Base-by-base conservation (phyloP, 2,329 filamentous ascomycete species). In the Xylaria sp. region DNA sequence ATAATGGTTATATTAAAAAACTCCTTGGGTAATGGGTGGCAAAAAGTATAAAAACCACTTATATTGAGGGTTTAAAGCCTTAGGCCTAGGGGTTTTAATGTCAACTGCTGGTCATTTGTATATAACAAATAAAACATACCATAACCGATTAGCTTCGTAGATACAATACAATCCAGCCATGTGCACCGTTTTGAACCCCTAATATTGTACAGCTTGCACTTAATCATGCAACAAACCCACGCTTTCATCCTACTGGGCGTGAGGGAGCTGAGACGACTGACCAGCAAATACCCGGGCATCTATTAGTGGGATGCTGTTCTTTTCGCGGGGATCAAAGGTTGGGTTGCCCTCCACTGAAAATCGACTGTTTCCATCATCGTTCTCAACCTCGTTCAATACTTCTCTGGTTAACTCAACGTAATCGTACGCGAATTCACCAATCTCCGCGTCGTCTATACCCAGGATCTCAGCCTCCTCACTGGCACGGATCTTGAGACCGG, bases 351-450 rank as follows among this genome's bases (percentile, higher is more conserved):
- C 82, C 35, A 76, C 78, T 5, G 83, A 84, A 71, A 82, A 85
- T 42, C 83, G 79, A 69, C 81, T 85, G 69, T 81, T 84, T 8
- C 75, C 80, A 5, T 77, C 79, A 63, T 85, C 84, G 69, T 79
- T 81, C 21, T 85, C 83, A 9, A 82, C 78, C 53, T 84, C 84
- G 69, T 82, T 84, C 58, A 85, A 76, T 47, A 85, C 82, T 74
- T 85, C 84, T 42, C 80, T 74, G 27, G 80, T 83, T 72, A 96
- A 84, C 84, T 97, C 93, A 72, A 97, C 93, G 75, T 97, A 97
- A 80, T 97, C 94, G 79, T 97, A 97, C n/a, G 93, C 94, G 79
- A 96, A 97, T 83, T 97, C 94, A 79, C 94, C 94, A 76, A 97
- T 93, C 81, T 97, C 93, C 27, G 92, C 90, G 75, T 97, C 94